Percentiles rank a stretch among this genome's conserved stretches.
These are phyloP conservation scores for Coix lacrymajobi DNA, from an alignment of 176 grass and related monocot genomes.

Conservation along the genomic window DNA sequence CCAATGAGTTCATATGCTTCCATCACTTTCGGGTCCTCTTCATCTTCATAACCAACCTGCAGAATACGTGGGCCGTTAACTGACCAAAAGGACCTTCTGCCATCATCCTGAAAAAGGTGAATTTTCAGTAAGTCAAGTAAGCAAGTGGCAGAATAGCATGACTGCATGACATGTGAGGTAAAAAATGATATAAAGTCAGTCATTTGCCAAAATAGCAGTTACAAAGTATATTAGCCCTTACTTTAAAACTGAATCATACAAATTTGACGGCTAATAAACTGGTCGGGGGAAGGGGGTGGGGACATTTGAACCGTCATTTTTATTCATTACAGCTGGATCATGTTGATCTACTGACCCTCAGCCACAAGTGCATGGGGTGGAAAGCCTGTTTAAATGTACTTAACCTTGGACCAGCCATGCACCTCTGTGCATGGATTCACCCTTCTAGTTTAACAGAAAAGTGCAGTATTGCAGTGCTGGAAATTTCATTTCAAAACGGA, in stretches of 20 bases:
- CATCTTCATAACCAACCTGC: conserved; percentile 88
- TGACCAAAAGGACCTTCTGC: conserved; percentile 73
- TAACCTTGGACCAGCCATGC: not conserved
- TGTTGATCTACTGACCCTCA: not conserved
- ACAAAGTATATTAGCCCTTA: not conserved
- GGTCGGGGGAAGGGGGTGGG: no score
- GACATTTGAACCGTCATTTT: not conserved
- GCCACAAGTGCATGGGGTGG: not conserved
- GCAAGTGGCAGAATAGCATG: not conserved
- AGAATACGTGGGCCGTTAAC: conserved; percentile 86
- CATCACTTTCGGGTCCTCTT: conserved; percentile 88
- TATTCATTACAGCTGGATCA: not conserved
- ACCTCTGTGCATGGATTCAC: not conserved
- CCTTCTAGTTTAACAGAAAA: not conserved
- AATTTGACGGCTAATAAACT: not conserved
- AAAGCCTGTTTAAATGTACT: not conserved
- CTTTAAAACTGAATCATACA: not conserved
- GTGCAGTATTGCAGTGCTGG: not conserved
- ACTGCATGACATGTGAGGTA: not conserved
- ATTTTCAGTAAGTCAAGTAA: not conserved
- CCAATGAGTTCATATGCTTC: conserved; percentile 95
- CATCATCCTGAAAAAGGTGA: conserved; percentile 56
- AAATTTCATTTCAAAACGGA: not conserved
- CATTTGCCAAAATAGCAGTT: not conserved
- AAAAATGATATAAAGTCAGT: not conserved